Evolutionary conservation across 2,329 filamentous ascomycete species (phyloP).

Genomic region (Cercospora sp.): DNA sequence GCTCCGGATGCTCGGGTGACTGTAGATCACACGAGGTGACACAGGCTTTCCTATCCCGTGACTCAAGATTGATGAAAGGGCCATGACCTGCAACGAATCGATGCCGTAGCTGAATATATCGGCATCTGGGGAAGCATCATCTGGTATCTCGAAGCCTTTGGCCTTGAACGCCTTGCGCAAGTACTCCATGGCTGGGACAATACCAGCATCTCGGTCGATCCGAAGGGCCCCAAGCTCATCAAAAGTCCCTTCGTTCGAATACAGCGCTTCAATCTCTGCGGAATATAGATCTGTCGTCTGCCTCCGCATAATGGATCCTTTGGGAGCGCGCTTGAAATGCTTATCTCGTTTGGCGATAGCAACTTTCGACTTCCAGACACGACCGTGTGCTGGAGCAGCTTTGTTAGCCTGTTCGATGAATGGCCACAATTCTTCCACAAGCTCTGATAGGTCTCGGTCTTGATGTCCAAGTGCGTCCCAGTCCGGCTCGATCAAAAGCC

Average conservation of each 20-base stretch:
- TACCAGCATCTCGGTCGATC: not conserved
- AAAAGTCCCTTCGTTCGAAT: conserved; percentile 34
- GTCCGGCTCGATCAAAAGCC: conserved; percentile 37
- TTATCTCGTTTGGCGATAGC: conserved; percentile 48
- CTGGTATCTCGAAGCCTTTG: conserved; percentile 22
- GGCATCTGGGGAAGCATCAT: conserved; percentile 30
- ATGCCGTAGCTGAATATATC: conserved; percentile 41
- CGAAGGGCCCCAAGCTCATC: conserved; percentile 21
- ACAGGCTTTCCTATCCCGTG: conserved; percentile 25
- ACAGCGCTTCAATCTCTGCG: conserved; percentile 52
- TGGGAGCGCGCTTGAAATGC: conserved; percentile 42
- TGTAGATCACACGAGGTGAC: conserved; percentile 38
- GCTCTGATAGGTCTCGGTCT: conserved; percentile 1
- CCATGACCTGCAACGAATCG: conserved; percentile 40
- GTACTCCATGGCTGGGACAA: conserved; percentile 26
- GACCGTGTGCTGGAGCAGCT: conserved; percentile 39
- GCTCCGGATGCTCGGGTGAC: conserved; percentile 35
- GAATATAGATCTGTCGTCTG: conserved; percentile 40
- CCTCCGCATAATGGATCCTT: conserved; percentile 21
- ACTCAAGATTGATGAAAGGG: conserved; percentile 32
- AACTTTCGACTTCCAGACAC: conserved; percentile 48
- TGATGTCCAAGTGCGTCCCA: conserved; percentile 24
- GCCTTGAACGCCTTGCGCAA: conserved; percentile 21
- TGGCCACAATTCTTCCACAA: conserved; percentile 26
- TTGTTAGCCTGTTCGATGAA: conserved; percentile 23